Evolutionary conservation across 495 filamentous ascomycete genomes (phyloP), one percentile per base, ranked within the genome.

Genomic region (Letharia columbiana): DNA sequence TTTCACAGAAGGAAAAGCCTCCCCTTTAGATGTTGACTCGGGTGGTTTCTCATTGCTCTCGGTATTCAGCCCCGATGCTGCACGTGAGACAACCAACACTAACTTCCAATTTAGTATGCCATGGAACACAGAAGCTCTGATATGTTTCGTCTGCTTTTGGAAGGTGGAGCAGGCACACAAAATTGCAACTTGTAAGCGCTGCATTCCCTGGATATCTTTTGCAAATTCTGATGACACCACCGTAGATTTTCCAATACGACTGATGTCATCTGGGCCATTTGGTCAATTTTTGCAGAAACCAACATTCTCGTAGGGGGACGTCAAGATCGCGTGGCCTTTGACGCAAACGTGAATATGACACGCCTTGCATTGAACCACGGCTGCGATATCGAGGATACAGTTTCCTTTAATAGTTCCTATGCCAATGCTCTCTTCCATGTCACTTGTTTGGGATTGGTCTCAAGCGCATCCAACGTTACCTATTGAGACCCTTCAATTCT

Each of bases 171-270:
- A 31, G 40, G 60, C 12, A 40, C 18, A 20, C 58, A 60, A 41
- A 41, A 20, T 40, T 60, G 58, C 20, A 13, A 23, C 7, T 1
- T 0, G 58, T 60, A 41, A 60, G 58, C 15, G 58, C 58, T 6
- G 37, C 58, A 60, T 13, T 60, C 37, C 18, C 58, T 39, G 37
- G 15, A n/a, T 4, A 12, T 60, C 6, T 10, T 17, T 15, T 5
- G 28, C 2, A 23, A 1, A 40, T 40, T n/a, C 3, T 39, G 20
- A 6, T n/a, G n/a, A 2, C 58, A 40, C 1, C 23, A 28, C 23
- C 23, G 23, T 41, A 60, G 58, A 4, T 23, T 0, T 0, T 5
- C 0, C 0, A 0, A n/a, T 40, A 1, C 35, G 2, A 6, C n/a
- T 20, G 3, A 60, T 23, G 28, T 60, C 9, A 23, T 60, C 18